These are phyloP conservation scores for Kodamaea jinghongensis DNA, from an alignment of 805 yeast species.

Conservation along the genomic window DNA sequence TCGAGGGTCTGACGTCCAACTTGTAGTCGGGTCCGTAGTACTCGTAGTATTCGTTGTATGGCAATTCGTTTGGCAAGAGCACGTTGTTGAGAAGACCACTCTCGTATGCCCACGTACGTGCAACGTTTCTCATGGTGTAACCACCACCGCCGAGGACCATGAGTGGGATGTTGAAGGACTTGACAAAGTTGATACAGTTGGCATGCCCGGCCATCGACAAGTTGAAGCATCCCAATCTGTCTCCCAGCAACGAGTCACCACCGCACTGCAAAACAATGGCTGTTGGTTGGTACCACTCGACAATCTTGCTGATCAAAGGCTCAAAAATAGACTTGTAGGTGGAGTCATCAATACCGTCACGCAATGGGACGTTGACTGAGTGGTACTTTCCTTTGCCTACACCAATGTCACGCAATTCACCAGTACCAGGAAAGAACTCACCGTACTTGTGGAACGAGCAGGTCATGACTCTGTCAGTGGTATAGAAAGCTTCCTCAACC, in stretches of 20 bases:
- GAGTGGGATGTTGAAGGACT: slow-evolving; percentile 81
- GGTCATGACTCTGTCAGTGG: slow-evolving; percentile 90
- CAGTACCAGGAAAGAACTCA: slow-evolving; percentile 92
- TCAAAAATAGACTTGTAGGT: slow-evolving; percentile 82
- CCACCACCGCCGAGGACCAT: slow-evolving; percentile 98
- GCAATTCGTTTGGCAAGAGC: slow-evolving; percentile 58
- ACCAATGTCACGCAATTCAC: slow-evolving; percentile 80
- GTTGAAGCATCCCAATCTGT: slow-evolving; percentile 93
- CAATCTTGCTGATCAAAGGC: slow-evolving; percentile 74
- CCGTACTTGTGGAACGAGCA: slow-evolving; percentile 90
- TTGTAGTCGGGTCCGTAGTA: slow-evolving; percentile 97
- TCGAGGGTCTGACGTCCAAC: slow-evolving; percentile 90
- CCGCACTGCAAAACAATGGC: slow-evolving; percentile 98
- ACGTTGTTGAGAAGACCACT: slow-evolving; percentile 84
- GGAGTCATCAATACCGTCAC: slow-evolving; percentile 93
- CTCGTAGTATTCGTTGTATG: slow-evolving; percentile 95
- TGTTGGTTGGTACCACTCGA: slow-evolving; percentile 90
- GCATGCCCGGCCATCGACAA: slow-evolving; percentile 94
- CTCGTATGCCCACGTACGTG: slow-evolving; percentile 93
- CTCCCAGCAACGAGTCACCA: slow-evolving; percentile 95
- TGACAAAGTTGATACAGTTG: slow-evolving; percentile 87
- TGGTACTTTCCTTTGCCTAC: slow-evolving; percentile 82
- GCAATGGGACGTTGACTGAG: slow-evolving; percentile 79
- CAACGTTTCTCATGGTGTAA: slow-evolving; percentile 94
- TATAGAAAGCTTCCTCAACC: slow-evolving; percentile 90